Evolutionary conservation across 305 asterid genomes (phyloP), one percentile per base, ranked within the genome.

Genomic region (Fraxinus floribunda): DNA sequence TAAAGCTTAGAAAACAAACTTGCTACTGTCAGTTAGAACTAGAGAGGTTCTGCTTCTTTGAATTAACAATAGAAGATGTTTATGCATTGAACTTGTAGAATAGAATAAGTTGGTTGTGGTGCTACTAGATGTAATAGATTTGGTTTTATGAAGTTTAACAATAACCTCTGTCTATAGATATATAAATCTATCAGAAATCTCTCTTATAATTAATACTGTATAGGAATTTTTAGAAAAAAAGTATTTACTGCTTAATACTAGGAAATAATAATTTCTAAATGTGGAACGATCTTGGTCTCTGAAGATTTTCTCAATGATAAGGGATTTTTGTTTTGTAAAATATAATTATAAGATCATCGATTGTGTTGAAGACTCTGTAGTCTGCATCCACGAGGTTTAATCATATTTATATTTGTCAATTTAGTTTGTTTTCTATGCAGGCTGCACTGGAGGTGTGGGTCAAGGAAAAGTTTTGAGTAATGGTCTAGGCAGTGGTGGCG

Each of bases 401-500:
- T 57, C 66, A 57, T 9, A 70, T 76, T 79, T 71, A 32, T 73
- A 32, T 71, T 68, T 82, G 83, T 82, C 46, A 81, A 75, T 68
- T 78, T 71, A 32, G 46, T 86, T 79, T 86, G 77, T 77, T 84
- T 10, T 79, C 81, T 86, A 73, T 88, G 88, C 92, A 97, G 99
- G 99, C 86, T 95, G 99, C 90, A 88, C 71, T 57, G 97, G 98
- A 34, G 99, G 99, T 76, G 41, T 95, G 82, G 99, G 99, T 62
- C 93, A 87, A 84, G 99, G 99, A 60, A 78, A 79, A 73, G 84
- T 95, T 81, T 81, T 88, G 81, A 86, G 86, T 77, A 88, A 84
- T 85, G 97, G 97, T 83, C 89, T 91, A 71, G 95, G 98, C 82
- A 90, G 99, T 87, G 98, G 99, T 76, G 99, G 94, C 77, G 99